Conservation (phyloP, 345 rosid species). For the Cardamine resedifolia region DNA sequence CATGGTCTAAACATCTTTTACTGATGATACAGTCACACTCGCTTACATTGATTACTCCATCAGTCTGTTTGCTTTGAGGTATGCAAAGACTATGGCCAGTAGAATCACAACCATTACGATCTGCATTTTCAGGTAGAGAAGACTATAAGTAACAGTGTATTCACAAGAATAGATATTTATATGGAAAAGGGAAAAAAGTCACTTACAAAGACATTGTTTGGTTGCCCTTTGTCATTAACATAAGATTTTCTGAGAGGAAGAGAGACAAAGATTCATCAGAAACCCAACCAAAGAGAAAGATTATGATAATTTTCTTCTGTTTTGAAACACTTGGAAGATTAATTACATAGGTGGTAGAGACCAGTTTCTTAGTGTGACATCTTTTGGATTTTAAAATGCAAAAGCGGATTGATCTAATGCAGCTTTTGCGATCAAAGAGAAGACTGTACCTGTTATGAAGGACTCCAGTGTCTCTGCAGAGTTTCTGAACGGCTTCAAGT, state of each 20-base stretch:
- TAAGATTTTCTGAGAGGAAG: conserved; percentile 59
- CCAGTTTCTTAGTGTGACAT: conserved; percentile 3
- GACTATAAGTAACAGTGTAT: background rate
- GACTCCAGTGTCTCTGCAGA: conserved; percentile 62
- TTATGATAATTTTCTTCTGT: background rate
- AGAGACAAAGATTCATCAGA: conserved; percentile 24
- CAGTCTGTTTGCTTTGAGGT: conserved; percentile 41
- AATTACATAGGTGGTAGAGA: background rate
- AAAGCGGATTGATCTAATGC: background rate
- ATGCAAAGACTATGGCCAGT: conserved; percentile 49
- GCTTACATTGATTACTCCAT: conserved; percentile 2
- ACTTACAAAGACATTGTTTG: conserved; percentile 36
- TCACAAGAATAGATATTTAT: background rate
- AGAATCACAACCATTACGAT: conserved; percentile 44
- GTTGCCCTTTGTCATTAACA: conserved; percentile 41
- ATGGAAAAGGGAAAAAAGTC: background rate
- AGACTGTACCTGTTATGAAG: conserved; percentile 51
- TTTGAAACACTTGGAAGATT: background rate
- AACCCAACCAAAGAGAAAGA: background rate
- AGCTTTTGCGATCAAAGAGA: background rate
- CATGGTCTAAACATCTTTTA: conserved; percentile 1
- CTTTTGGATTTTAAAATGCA: background rate
- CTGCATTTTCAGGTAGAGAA: conserved; percentile 40
- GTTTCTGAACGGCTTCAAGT: conserved; percentile 61
- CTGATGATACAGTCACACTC: background rate